phyloP scores from a whole-genome alignment of 1,284 basidiomycete species.

The Sphagnurus paluster region DNA sequence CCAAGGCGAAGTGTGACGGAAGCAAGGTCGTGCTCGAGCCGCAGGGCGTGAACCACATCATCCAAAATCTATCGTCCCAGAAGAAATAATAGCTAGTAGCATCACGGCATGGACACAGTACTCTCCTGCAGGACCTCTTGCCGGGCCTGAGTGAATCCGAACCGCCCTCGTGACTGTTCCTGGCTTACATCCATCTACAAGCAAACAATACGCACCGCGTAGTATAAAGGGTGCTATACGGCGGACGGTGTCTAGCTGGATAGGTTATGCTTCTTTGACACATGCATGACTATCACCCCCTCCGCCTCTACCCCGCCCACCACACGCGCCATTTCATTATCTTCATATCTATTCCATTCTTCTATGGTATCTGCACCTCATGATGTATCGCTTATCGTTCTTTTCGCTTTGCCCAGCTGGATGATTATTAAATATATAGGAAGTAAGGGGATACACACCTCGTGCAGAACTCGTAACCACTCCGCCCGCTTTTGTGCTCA shows the following conservation, averaged over 20 bases:
- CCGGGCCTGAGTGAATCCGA: no score
- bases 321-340: background rate
- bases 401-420: background rate
- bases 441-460: background rate
- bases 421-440: background rate
- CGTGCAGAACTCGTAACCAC: no score
- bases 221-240: background rate
- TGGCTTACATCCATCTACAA: background rate
- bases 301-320: background rate
- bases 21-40: constrained; percentile 78
- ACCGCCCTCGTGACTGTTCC: no score
- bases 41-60: constrained; percentile 60
- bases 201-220: background rate
- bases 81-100: constrained; percentile 19
- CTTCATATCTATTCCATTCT: constrained; percentile 1
- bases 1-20: constrained; percentile 79
- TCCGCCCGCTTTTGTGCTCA: no score
- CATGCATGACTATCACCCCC: background rate
- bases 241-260: background rate
- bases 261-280: background rate
- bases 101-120: background rate
- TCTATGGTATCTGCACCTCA: background rate
- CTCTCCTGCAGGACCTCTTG: constrained; percentile 1
- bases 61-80: constrained; percentile 49
- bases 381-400: constrained; percentile 10